Evolutionary conservation across 192 early-diverging fungal species (phyloP).

Genomic region (Allomyces arbusculus): DNA sequence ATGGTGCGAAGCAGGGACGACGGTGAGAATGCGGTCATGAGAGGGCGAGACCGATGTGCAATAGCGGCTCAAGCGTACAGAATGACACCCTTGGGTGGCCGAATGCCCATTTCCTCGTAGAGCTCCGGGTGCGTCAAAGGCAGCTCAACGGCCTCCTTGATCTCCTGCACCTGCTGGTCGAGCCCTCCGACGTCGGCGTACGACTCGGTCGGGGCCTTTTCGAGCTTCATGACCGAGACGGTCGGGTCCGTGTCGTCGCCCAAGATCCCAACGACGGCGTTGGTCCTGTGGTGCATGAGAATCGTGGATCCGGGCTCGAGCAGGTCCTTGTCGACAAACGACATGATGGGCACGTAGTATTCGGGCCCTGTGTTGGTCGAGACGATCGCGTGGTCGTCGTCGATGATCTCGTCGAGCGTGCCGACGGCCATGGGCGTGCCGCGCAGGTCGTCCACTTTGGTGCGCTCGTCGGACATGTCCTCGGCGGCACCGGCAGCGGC

Average conservation of each 20-base stretch:
- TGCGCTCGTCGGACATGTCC: constrained; percentile 64
- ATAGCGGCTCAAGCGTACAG: constrained; percentile 57
- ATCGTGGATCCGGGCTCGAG: constrained; percentile 94
- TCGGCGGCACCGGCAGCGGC: not conserved
- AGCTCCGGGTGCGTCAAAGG: constrained; percentile 91
- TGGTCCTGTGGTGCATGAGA: constrained; percentile 75
- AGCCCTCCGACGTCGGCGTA: constrained; percentile 96
- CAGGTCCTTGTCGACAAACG: constrained; percentile 97
- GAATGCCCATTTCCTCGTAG: constrained; percentile 98
- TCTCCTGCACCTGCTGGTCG: constrained; percentile 93
- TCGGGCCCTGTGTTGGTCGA: constrained; percentile 78
- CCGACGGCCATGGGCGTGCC: constrained; percentile 95
- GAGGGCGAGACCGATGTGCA: not conserved
- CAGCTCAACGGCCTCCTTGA: constrained; percentile 92
- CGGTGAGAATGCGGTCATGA: not conserved
- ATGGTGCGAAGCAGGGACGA: not conserved
- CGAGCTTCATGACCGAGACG: constrained; percentile 99
- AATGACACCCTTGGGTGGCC: constrained; percentile 92
- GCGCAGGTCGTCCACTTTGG: constrained; percentile 82
- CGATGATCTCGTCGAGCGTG: constrained; percentile 94
- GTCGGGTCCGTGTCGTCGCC: constrained; percentile 90
- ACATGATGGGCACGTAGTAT: constrained; percentile 93
- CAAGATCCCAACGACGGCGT: constrained; percentile 86
- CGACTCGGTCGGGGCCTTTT: constrained; percentile 95
- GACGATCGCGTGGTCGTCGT: constrained; percentile 98